These are phyloP conservation scores for Pseudocercospora macadamiae DNA, from an alignment of 2,329 filamentous ascomycete genomes.

Conservation along the genomic window DNA sequence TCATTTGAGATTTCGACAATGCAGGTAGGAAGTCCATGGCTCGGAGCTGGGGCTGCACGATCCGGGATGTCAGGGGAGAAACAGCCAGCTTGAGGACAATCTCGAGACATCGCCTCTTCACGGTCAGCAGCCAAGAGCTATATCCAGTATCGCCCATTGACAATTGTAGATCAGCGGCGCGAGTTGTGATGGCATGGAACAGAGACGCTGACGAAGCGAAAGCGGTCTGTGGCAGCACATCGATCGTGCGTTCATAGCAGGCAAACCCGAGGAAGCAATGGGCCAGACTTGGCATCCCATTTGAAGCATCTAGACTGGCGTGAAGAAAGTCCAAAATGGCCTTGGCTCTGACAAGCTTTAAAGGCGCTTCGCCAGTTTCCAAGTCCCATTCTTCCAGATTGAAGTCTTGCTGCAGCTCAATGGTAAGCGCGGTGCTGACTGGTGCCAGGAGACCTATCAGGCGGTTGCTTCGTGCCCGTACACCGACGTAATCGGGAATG, in stretches of 20 bases:
- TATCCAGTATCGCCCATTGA: conserved; percentile 47
- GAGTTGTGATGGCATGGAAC: conserved; percentile 75
- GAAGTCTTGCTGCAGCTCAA: conserved; percentile 78
- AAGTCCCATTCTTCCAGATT: conserved; percentile 82
- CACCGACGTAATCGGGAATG: conserved; percentile 64
- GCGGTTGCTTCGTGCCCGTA: conserved; percentile 40
- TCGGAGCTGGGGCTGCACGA: conserved; percentile 79
- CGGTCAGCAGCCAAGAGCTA: conserved; percentile 45
- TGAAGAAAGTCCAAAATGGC: conserved; percentile 85
- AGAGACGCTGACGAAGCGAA: conserved; percentile 75
- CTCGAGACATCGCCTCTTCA: conserved; percentile 51
- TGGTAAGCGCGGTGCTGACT: conserved; percentile 66
- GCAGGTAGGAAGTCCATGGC: conserved; percentile 78
- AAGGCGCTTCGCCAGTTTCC: conserved; percentile 68
- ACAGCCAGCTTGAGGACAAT: conserved; percentile 82
- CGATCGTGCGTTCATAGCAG: conserved; percentile 71
- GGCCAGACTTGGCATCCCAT: conserved; percentile 80
- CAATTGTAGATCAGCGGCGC: conserved; percentile 55
- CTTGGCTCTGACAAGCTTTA: conserved; percentile 75
- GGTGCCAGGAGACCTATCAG: conserved; percentile 34
- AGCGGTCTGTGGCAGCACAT: conserved; percentile 67
- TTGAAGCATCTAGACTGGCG: conserved; percentile 73
- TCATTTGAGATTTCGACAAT: conserved; percentile 70
- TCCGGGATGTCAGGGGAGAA: conserved; percentile 73
- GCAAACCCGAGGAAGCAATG: conserved; percentile 88